These are phyloP conservation scores for Chlorella sp. DNA, from an alignment of 139 green algal genomes.

Conservation along the genomic window DNA sequence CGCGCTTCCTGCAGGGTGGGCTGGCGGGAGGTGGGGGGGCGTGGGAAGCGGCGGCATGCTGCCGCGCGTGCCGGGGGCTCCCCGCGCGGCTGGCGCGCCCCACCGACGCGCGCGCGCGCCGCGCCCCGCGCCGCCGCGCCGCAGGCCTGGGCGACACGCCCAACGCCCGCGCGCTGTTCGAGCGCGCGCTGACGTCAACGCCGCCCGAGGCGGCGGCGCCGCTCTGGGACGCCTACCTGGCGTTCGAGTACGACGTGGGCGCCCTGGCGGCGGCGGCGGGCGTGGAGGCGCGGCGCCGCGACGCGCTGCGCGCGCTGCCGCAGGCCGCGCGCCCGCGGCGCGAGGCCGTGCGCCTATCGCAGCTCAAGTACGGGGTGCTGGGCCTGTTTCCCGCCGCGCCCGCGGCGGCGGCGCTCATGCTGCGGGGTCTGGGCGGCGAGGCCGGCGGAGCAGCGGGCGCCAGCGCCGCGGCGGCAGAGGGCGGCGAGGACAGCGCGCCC, in stretches of 20 bases:
- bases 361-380: constrained; percentile 57
- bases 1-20: constrained; percentile 59
- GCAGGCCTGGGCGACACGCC: constrained; percentile 75
- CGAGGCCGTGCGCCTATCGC: constrained; percentile 26
- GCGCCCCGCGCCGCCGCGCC: too few relatives aligned
- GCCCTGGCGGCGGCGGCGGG: constrained; percentile 24
- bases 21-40: too few relatives aligned
- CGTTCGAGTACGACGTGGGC: constrained; percentile 57
- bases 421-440: constrained; percentile 38
- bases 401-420: constrained; percentile 39
- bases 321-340: neutral
- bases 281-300: constrained; percentile 38
- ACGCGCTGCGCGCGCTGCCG: constrained; percentile 13
- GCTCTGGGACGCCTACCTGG: constrained; percentile 64
- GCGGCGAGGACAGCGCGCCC: too few relatives aligned
- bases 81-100: too few relatives aligned
- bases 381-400: constrained; percentile 42
- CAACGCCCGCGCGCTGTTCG: constrained; percentile 83
- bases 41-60: neutral
- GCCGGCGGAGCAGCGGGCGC: neutral
- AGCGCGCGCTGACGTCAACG: constrained; percentile 66
- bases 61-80: too few relatives aligned
- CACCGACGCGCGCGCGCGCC: too few relatives aligned
- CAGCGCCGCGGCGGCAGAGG: neutral
- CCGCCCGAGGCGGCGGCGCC: constrained; percentile 13